These are phyloP conservation scores for Boletus rubropictus DNA, from an alignment of 768 basidiomycete genomes.

Conservation along the genomic window DNA sequence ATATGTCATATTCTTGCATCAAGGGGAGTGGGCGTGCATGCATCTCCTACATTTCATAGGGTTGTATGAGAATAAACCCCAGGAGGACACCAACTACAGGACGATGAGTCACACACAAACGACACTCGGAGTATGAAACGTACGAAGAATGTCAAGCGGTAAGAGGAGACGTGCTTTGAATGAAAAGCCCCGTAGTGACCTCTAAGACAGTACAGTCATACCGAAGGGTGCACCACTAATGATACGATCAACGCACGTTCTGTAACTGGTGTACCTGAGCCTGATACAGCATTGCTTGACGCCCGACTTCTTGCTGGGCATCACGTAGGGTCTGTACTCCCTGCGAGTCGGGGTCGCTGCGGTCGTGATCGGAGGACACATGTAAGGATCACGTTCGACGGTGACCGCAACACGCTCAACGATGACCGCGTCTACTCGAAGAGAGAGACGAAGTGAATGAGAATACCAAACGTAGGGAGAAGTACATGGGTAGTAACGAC, in stretches of 20 bases:
- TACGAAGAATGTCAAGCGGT: conserved; percentile 59
- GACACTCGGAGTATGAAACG: conserved; percentile 22
- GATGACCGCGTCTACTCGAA: no score
- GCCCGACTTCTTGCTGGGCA: conserved; percentile 19
- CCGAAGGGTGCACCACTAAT: background rate
- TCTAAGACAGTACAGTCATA: conserved; percentile 7
- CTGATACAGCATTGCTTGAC: conserved; percentile 21
- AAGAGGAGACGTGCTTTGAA: conserved; percentile 53
- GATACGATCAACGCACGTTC: conserved; percentile 8
- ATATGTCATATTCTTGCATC: conserved; percentile 66
- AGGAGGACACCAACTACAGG: conserved; percentile 57
- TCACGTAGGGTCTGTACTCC: conserved; percentile 1
- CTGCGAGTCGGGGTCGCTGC: conserved; percentile 2
- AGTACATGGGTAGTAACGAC: no score
- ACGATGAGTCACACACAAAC: conserved; percentile 1
- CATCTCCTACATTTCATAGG: conserved; percentile 59
- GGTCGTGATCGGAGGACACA: conserved; percentile 11
- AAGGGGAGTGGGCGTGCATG: conserved; percentile 62
- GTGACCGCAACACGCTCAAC: no score
- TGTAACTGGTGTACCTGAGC: conserved; percentile 25
- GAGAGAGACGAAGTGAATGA: no score
- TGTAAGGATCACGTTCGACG: no score
- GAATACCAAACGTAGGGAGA: no score
- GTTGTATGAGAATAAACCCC: conserved; percentile 62
- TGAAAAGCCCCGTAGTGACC: conserved; percentile 15